phyloP scores from a whole-genome alignment of 371 early-diverging fungal species.

The Apophysomyces variabilis region DNA sequence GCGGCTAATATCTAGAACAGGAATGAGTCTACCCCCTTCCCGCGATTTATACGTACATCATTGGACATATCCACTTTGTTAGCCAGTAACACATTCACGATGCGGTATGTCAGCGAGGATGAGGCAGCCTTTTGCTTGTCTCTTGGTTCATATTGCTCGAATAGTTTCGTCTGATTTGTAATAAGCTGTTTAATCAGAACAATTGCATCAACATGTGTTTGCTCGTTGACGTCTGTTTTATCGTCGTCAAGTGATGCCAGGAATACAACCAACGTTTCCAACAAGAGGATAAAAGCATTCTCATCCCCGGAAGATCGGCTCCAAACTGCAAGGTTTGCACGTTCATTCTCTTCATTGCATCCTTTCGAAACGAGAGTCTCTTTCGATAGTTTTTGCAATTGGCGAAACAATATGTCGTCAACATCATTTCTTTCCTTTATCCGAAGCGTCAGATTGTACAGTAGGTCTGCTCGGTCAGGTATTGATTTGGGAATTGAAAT shows the following conservation, averaged over 20 bases:
- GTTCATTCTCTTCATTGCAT: neutral
- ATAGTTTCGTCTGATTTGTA: constrained; percentile 13
- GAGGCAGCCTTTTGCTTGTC: neutral
- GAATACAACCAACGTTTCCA: constrained; percentile 11
- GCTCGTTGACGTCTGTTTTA: neutral
- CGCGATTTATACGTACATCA: neutral
- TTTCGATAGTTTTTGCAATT: neutral
- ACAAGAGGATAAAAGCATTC: neutral
- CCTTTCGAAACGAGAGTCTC: neutral
- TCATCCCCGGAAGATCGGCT: neutral
- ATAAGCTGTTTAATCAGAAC: constrained; percentile 9
- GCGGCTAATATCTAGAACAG: neutral
- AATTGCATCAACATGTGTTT: constrained; percentile 4
- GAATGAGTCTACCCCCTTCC: neutral
- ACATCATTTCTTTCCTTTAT: neutral
- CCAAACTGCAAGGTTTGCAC: neutral
- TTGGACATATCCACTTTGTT: constrained; percentile 1
- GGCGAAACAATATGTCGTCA: neutral
- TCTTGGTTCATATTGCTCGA: constrained; percentile 12
- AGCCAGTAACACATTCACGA: constrained; percentile 5
- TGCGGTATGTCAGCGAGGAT: constrained; percentile 9
- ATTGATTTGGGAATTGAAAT: neutral
- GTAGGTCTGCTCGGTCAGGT: neutral
- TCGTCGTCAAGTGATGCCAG: neutral
- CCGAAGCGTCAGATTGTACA: neutral